Evolutionary conservation across 2,329 filamentous ascomycete genomes (phyloP).

Genomic region (Cercospora zeina): DNA sequence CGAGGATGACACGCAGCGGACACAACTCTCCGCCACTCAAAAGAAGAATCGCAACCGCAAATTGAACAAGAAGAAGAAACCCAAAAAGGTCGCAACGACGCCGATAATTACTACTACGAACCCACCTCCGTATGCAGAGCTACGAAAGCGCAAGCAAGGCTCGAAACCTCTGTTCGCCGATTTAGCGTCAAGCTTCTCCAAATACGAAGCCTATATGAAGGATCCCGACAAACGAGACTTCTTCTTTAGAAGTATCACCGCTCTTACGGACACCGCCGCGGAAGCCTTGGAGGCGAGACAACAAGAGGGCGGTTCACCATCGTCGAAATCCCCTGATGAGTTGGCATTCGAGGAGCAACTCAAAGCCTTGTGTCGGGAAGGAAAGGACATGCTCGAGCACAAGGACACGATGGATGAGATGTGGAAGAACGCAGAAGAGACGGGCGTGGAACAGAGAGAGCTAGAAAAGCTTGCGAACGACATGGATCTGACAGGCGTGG

Average conservation of each 20-base stretch:
- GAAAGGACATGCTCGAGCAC: neutral
- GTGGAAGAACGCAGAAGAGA: slow-evolving; percentile 1
- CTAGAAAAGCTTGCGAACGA: neutral
- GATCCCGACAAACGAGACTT: neutral
- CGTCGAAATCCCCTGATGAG: neutral
- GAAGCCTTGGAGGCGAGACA: neutral
- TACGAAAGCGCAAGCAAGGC: neutral
- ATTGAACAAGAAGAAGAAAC: slow-evolving; percentile 1
- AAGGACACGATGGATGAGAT: neutral
- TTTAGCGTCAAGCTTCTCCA: neutral
- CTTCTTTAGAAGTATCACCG: neutral
- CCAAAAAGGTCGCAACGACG: neutral
- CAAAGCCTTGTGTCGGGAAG: neutral
- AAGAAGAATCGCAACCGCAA: slow-evolving; percentile 8
- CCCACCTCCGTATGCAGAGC: neutral
- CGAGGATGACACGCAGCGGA: neutral
- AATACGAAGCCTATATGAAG: neutral
- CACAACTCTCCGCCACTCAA: neutral
- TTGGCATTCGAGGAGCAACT: neutral
- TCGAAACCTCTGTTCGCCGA: neutral
- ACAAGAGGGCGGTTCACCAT: neutral
- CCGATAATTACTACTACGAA: neutral
- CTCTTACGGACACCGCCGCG: neutral
- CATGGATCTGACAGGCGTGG: neutral
- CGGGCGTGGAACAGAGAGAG: neutral